Percentiles rank a stretch among this genome's conserved stretches.
phyloP scores from a whole-genome alignment of 177 flowering plant genomes.

The Telopea speciosissima region DNA sequence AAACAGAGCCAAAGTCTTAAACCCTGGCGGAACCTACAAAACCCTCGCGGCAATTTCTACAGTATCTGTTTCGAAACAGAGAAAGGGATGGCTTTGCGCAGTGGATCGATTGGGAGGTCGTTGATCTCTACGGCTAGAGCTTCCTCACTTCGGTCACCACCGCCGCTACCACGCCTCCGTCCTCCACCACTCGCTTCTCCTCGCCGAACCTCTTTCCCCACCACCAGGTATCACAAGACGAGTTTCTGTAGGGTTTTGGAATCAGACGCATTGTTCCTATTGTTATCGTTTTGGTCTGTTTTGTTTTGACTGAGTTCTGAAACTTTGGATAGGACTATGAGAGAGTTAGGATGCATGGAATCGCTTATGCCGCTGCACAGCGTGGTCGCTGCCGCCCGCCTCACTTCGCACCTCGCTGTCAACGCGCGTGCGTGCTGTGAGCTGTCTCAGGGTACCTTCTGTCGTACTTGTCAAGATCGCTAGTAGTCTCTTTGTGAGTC shows the following conservation, averaged over 20 bases:
- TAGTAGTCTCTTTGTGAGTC: conserved; percentile 79
- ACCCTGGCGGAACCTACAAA: neutral
- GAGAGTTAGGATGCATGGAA: conserved; percentile 60
- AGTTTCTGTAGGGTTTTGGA: neutral
- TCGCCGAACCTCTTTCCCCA: conserved; percentile 46
- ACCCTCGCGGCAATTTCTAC: neutral
- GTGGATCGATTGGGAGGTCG: conserved; percentile 56
- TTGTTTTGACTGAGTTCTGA: neutral
- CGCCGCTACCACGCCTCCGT: conserved; percentile 45
- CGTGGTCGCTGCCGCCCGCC: conserved; percentile 32
- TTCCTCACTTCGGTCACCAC: conserved; percentile 35
- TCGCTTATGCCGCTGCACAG: conserved; percentile 67
- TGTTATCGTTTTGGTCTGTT: neutral
- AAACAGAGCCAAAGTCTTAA: neutral
- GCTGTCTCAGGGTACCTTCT: conserved; percentile 94
- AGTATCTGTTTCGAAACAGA: neutral
- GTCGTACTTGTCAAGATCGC: conserved; percentile 98
- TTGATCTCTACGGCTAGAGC: conserved; percentile 52
- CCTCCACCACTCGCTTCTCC: conserved; percentile 43
- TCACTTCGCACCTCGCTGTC: conserved; percentile 60
- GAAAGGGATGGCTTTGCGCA: conserved; percentile 59
- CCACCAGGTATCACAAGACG: conserved; percentile 40
- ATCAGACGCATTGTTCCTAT: neutral
- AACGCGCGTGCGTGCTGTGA: conserved; percentile 67
- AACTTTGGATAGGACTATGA: conserved; percentile 43